These are phyloP conservation scores for Aspergillus awamori DNA, from an alignment of 2,329 filamentous ascomycete genomes.

Conservation along the genomic window DNA sequence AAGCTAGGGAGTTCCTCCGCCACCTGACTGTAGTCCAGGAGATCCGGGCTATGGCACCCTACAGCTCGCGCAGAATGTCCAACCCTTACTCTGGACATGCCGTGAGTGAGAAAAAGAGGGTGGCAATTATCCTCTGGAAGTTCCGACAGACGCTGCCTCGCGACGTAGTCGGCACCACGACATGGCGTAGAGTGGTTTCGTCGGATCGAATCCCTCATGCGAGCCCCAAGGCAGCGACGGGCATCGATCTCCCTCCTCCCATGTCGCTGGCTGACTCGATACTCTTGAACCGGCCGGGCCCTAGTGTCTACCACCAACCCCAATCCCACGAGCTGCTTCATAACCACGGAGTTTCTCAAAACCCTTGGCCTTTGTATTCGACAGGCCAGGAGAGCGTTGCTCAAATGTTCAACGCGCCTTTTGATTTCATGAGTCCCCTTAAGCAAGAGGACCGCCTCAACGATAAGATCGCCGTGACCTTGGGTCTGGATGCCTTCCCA, in stretches of 20 bases:
- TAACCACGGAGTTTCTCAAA: slow-evolving; percentile 32
- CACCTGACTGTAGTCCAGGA: slow-evolving; percentile 51
- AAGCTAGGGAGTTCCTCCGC: slow-evolving; percentile 41
- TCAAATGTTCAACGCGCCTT: slow-evolving; percentile 37
- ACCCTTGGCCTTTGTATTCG: slow-evolving; percentile 41
- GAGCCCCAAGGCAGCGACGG: slow-evolving; percentile 38
- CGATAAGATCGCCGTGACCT: slow-evolving; percentile 40
- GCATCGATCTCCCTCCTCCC: slow-evolving; percentile 39
- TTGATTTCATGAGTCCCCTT: slow-evolving; percentile 41
- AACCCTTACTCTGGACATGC: slow-evolving; percentile 30
- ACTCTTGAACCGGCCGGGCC: slow-evolving; percentile 35
- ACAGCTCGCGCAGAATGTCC: slow-evolving; percentile 30
- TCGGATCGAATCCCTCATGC: slow-evolving; percentile 39
- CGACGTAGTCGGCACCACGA: slow-evolving; percentile 47
- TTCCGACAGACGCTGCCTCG: slow-evolving; percentile 47
- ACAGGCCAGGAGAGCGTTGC: slow-evolving; percentile 38
- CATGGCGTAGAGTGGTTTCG: slow-evolving; percentile 48
- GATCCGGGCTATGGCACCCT: slow-evolving; percentile 39
- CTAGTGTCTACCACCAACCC: slow-evolving; percentile 35
- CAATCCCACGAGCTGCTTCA: slow-evolving; percentile 39
- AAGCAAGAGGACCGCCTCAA: slow-evolving; percentile 38
- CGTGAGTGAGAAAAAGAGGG: slow-evolving; percentile 38
- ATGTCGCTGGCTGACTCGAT: slow-evolving; percentile 39
- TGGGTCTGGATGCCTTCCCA: slow-evolving; percentile 40
- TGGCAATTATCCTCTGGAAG: slow-evolving; percentile 51